Percentiles rank a stretch among this genome's conserved stretches.
These are phyloP conservation scores for Pyrus communis DNA, from an alignment of 306 rosid species.

Conservation along the genomic window DNA sequence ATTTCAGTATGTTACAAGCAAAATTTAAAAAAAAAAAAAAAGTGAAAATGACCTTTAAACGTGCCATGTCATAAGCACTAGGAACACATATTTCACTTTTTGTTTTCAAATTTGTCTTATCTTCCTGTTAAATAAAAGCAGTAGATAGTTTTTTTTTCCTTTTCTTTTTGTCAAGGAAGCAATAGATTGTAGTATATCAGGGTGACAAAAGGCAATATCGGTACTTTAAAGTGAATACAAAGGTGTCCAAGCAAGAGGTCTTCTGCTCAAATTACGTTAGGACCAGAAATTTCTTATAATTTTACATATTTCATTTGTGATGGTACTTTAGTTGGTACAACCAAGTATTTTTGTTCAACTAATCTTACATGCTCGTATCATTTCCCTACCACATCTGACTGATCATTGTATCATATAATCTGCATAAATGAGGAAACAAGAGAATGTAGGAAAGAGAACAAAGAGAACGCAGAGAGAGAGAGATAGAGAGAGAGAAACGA, in stretches of 20 bases:
- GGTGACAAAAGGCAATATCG: slow-evolving; percentile 29
- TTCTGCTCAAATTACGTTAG: background rate
- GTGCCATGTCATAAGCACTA: too few species aligned
- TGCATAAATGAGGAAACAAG: too few species aligned
- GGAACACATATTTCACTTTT: background rate
- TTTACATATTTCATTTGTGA: too few species aligned
- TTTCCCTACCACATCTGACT: too few species aligned
- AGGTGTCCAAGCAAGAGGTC: slow-evolving; percentile 9
- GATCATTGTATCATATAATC: too few species aligned
- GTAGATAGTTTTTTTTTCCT: background rate
- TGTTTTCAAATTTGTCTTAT: background rate
- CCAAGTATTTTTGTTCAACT: background rate
- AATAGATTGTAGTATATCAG: background rate
- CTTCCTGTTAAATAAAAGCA: background rate
- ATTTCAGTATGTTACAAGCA: background rate
- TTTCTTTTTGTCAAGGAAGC: background rate
- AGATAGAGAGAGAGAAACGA: too few species aligned
- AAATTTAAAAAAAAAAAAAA: too few species aligned
- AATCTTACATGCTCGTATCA: background rate
- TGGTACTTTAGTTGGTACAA: background rate
- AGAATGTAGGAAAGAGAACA: too few species aligned
- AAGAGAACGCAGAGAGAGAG: too few species aligned
- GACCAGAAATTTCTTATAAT: too few species aligned
- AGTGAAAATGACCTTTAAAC: too few species aligned
- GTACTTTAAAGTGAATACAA: background rate